Percentiles rank a stretch among this genome's conserved stretches.
Conservation (phyloP, 2,329 filamentous ascomycete genomes). For the Aspergillus chevalieri region DNA sequence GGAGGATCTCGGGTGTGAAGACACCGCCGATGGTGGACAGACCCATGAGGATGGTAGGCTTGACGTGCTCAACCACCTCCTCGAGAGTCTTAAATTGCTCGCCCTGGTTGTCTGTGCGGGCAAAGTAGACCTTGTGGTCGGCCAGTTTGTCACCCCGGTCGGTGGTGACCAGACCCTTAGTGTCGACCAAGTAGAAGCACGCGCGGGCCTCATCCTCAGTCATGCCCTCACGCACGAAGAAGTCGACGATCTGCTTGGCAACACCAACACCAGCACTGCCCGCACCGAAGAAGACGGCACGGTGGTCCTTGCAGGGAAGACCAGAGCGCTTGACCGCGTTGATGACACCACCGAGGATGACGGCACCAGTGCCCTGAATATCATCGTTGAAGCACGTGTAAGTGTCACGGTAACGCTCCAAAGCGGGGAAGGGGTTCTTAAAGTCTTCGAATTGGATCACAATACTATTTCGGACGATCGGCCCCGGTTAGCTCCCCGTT, state of each 20-base stretch:
- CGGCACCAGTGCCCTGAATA: conserved; percentile 93
- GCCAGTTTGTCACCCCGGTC: conserved; percentile 92
- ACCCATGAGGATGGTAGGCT: conserved; percentile 90
- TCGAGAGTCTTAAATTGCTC: conserved; percentile 69
- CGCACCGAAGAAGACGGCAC: conserved; percentile 91
- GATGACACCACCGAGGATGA: conserved; percentile 79
- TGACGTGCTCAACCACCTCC: conserved; percentile 89
- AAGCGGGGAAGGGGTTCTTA: conserved; percentile 92
- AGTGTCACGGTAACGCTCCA: conserved; percentile 78
- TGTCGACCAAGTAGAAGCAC: conserved; percentile 97
- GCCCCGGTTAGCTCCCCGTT: conserved; percentile 14
- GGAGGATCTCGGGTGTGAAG: conserved; percentile 82
- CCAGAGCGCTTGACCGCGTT: conserved; percentile 75
- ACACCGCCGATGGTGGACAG: conserved; percentile 90
- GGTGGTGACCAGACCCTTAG: conserved; percentile 85
- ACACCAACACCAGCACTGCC: conserved; percentile 95
- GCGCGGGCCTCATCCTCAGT: conserved; percentile 78
- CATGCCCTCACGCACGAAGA: conserved; percentile 87
- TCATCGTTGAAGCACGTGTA: conserved; percentile 99
- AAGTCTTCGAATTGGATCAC: conserved; percentile 96
- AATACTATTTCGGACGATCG: conserved; percentile 42
- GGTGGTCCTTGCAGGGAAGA: conserved; percentile 81
- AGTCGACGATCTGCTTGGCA: conserved; percentile 94
- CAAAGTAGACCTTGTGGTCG: conserved; percentile 72
- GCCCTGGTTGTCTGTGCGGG: conserved; percentile 59